phyloP scores from a whole-genome alignment of 2,329 filamentous ascomycete species.

The Ophiostoma angusticollis region DNA sequence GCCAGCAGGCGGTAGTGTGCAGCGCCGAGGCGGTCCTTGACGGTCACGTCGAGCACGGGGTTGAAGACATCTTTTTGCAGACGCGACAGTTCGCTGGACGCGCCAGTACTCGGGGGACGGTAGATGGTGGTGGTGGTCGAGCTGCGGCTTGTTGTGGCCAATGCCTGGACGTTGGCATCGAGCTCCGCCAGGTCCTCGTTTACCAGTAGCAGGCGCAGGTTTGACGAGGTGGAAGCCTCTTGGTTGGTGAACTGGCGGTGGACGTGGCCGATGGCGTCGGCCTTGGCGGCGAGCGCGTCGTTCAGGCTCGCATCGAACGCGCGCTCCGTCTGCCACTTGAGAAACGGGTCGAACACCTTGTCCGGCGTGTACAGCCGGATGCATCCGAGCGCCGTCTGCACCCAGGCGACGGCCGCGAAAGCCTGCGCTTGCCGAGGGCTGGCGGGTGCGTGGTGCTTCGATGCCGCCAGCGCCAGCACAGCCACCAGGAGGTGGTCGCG shows the following conservation, averaged over 20 bases:
- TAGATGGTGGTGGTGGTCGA: constrained; percentile 7
- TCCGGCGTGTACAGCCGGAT: constrained; percentile 77
- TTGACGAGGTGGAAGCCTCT: constrained; percentile 36
- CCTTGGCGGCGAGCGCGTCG: constrained; percentile 38
- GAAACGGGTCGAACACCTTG: constrained; percentile 69
- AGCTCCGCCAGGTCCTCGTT: constrained; percentile 41
- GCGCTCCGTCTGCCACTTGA: constrained; percentile 52
- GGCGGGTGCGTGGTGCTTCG: constrained; percentile 17
- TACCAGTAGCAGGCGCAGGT: constrained; percentile 50
- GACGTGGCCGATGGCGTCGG: constrained; percentile 50
- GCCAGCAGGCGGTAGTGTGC: constrained; percentile 26
- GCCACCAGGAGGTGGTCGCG: constrained; percentile 33
- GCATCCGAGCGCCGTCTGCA: constrained; percentile 60
- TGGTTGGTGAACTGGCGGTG: constrained; percentile 57
- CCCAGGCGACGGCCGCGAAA: constrained; percentile 51
- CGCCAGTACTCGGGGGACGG: constrained; percentile 9
- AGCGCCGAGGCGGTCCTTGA: constrained; percentile 32
- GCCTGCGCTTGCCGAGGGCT: constrained; percentile 15
- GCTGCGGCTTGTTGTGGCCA: constrained; percentile 3
- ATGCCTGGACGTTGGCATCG: neutral
- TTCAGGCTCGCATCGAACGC: constrained; percentile 44
- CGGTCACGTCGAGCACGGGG: constrained; percentile 56
- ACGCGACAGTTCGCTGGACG: constrained; percentile 32
- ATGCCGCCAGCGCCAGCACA: constrained; percentile 30
- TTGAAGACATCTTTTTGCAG: constrained; percentile 81